phyloP scores from a whole-genome alignment of 345 rosid genomes.

The Camelina hispida region DNA sequence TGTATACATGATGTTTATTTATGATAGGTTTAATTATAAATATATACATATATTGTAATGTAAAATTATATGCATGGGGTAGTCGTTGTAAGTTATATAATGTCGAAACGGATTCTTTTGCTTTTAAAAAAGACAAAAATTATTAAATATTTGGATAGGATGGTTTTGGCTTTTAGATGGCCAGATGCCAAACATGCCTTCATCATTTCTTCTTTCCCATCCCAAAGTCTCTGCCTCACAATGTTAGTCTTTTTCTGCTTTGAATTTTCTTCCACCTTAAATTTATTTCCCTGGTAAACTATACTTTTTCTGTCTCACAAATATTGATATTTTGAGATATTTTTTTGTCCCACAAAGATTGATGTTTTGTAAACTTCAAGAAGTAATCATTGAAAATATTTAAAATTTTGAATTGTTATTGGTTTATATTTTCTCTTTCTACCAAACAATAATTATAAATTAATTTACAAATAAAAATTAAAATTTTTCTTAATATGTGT shows the following conservation, averaged over 20 bases:
- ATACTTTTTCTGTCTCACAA: no score
- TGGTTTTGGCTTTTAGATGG: slow-evolving; percentile 42
- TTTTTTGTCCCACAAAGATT: no score
- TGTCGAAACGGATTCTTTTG: slow-evolving; percentile 41
- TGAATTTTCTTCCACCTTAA: slow-evolving; percentile 19
- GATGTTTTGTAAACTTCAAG: no score
- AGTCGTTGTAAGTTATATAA: slow-evolving; percentile 34
- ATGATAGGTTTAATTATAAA: slow-evolving; percentile 10
- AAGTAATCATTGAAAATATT: no score
- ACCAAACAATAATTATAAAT: no score
- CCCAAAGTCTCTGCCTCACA: slow-evolving; percentile 40
- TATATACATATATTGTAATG: background rate
- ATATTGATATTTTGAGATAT: no score
- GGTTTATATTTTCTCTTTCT: no score
- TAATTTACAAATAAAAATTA: no score
- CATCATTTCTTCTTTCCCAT: slow-evolving; percentile 41
- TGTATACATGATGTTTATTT: slow-evolving; percentile 11
- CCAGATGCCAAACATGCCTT: slow-evolving; percentile 50
- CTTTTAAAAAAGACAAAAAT: slow-evolving; percentile 38
- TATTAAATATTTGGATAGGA: slow-evolving; percentile 41
- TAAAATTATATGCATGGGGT: slow-evolving; percentile 24
- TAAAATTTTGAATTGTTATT: no score
- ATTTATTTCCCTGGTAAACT: slow-evolving; percentile 7
- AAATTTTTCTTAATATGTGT: no score
- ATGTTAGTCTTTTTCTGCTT: slow-evolving; percentile 34